These are phyloP conservation scores for Chlamydomonas sp. DNA, from an alignment of 139 green algal species.

Conservation along the genomic window DNA sequence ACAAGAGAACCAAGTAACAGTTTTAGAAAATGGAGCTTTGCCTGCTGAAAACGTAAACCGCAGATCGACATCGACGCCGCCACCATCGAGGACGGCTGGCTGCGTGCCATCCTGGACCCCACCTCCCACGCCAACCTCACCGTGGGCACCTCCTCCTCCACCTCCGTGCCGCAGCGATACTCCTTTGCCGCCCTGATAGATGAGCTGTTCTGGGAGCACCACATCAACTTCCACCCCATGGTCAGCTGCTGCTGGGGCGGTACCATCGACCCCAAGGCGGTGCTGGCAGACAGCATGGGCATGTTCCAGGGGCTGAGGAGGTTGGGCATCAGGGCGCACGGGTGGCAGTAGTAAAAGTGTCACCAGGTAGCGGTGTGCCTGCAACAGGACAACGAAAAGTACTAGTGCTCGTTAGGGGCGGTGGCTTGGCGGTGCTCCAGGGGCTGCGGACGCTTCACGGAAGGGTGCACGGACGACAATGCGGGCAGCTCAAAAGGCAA, in stretches of 20 bases:
- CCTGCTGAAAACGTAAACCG: neutral
- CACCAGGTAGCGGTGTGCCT: no score
- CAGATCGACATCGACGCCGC: constrained; percentile 18
- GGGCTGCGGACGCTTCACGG: no score
- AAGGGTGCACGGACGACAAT: no score
- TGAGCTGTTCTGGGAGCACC: neutral
- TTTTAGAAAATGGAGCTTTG: neutral
- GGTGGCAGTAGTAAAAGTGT: constrained; percentile 2
- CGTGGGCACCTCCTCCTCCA: no score
- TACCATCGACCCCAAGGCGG: neutral
- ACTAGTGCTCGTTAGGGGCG: no score
- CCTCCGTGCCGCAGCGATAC: neutral
- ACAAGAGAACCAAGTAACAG: no score
- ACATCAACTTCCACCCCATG: neutral
- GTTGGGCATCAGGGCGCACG: constrained; percentile 11
- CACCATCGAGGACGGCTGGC: neutral
- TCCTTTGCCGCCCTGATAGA: neutral
- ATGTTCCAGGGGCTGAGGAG: neutral
- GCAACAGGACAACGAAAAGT: no score
- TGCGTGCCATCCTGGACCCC: neutral
- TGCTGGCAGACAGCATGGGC: neutral
- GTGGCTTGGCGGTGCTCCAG: no score
- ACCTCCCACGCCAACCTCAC: neutral
- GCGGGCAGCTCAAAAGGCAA: no score
- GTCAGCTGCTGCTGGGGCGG: neutral